Conservation (phyloP, 2,329 filamentous ascomycete genomes). For the Botrytis cinerea region DNA sequence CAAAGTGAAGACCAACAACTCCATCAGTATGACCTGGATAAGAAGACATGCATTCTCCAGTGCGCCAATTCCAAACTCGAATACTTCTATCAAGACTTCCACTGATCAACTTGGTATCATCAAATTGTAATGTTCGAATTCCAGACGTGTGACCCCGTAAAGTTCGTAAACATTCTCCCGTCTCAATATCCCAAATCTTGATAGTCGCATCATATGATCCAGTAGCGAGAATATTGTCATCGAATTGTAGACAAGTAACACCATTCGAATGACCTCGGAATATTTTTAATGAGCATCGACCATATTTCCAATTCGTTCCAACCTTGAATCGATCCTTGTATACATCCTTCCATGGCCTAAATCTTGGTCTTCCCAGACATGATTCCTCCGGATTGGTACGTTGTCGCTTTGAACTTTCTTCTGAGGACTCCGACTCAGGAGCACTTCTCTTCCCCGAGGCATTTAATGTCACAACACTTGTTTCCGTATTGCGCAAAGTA, state of each 20-base stretch:
- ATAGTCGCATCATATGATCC: constrained; percentile 94
- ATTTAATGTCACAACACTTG: constrained; percentile 27
- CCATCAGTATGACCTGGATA: constrained; percentile 78
- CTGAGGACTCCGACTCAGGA: constrained; percentile 26
- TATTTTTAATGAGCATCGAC: constrained; percentile 78
- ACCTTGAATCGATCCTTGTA: constrained; percentile 96
- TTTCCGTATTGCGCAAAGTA: constrained; percentile 24
- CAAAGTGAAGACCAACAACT: constrained; percentile 86
- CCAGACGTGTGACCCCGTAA: constrained; percentile 79
- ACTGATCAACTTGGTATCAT: constrained; percentile 86
- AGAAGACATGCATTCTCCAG: constrained; percentile 80
- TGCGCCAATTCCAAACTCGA: constrained; percentile 96
- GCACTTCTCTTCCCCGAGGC: constrained; percentile 36
- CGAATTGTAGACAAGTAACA: constrained; percentile 68
- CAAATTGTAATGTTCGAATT: constrained; percentile 88
- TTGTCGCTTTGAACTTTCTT: constrained; percentile 34
- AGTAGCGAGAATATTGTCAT: constrained; percentile 87
- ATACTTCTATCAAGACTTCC: constrained; percentile 86
- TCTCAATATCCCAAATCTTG: constrained; percentile 95
- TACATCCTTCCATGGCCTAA: constrained; percentile 90
- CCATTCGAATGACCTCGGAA: constrained; percentile 89
- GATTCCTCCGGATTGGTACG: constrained; percentile 33
- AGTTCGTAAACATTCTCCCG: constrained; percentile 81
- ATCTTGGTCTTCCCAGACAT: constrained; percentile 48
- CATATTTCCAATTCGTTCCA: constrained; percentile 96